Percentiles rank a stretch among this genome's conserved stretches.
Evolutionary conservation across 75 land plant species (phyloP).

Genomic region (Chamaecyparis obtusa): DNA sequence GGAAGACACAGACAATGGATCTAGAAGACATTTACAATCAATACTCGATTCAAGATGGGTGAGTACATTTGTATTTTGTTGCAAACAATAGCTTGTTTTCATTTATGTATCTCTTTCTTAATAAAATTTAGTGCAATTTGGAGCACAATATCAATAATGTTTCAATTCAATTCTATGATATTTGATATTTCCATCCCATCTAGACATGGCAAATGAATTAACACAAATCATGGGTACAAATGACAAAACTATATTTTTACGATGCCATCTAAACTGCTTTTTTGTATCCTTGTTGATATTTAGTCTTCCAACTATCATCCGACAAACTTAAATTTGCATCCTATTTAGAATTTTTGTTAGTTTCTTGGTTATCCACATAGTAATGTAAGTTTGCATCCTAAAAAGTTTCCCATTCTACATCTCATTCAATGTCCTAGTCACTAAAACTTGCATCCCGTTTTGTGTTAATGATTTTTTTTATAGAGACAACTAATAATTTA

Average conservation of each 20-base stretch:
- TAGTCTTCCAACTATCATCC: background rate
- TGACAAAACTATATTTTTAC: background rate
- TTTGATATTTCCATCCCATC: background rate
- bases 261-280: background rate
- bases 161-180: background rate
- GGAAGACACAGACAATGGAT: conserved; percentile 2
- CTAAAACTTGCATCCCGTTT: background rate
- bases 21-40: conserved; percentile 6
- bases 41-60: conserved; percentile 1
- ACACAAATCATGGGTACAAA: background rate
- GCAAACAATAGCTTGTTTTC: background rate
- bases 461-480: background rate
- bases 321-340: background rate
- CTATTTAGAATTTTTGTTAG: background rate
- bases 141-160: background rate
- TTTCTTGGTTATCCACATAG: background rate
- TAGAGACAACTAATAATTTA: background rate
- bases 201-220: background rate
- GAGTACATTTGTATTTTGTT: background rate
- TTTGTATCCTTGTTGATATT: background rate
- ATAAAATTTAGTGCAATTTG: background rate
- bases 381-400: background rate
- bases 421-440: background rate
- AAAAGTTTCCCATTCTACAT: background rate
- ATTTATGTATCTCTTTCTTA: too few species aligned